phyloP scores from a whole-genome alignment of 1,139 yeast species.

The Sugiyamaella pinicola region DNA sequence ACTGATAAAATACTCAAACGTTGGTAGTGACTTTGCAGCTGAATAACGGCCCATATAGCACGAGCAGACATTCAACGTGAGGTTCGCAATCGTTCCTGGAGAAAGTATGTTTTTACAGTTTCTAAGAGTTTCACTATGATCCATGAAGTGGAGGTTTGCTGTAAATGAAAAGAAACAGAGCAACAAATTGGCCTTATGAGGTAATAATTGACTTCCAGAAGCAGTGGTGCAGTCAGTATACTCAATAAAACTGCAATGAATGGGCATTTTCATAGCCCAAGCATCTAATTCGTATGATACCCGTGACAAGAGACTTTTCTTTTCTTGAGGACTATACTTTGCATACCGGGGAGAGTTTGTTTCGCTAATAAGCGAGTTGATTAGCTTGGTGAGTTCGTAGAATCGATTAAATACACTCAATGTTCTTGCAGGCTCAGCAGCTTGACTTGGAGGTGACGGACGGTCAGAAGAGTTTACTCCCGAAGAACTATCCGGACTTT shows the following conservation, averaged over 20 bases:
- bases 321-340: constrained; percentile 15
- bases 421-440: constrained; percentile 25
- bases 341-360: constrained; percentile 26
- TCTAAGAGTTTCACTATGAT: constrained; percentile 15
- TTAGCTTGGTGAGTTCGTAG: constrained; percentile 22
- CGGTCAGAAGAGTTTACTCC: not conserved
- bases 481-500: constrained; percentile 2
- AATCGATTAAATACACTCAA: constrained; percentile 26
- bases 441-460: not conserved
- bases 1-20: constrained; percentile 28
- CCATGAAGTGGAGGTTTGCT: constrained; percentile 21
- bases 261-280: constrained; percentile 25
- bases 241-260: constrained; percentile 22
- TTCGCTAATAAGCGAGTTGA: constrained; percentile 24
- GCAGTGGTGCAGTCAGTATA: constrained; percentile 9
- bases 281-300: constrained; percentile 20
- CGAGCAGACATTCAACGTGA: constrained; percentile 21
- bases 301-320: constrained; percentile 13
- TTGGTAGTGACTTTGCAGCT: constrained; percentile 23
- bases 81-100: constrained; percentile 19
- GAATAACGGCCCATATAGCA: constrained; percentile 12
- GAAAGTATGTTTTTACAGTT: constrained; percentile 14
- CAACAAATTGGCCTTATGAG: constrained; percentile 28
- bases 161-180: constrained; percentile 24
- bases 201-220: constrained; percentile 19